Evolutionary conservation across 495 filamentous ascomycete species (phyloP), one percentile per base, ranked within the genome.

Genomic region (Aspergillus ellipticus): DNA sequence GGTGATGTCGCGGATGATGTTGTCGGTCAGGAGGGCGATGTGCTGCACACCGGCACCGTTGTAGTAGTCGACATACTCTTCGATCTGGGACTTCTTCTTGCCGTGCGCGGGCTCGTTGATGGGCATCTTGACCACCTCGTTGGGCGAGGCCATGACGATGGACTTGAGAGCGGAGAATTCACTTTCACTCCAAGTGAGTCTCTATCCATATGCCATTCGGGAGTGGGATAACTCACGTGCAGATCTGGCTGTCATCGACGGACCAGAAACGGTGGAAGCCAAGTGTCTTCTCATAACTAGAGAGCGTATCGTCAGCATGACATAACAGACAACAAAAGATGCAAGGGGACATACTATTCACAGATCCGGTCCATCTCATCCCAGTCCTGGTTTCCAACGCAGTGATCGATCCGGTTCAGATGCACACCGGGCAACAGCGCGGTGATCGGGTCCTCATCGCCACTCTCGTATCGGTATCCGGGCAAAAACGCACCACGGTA

Each of bases 181-280:
- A 37, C 75, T 78, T 17, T 46, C 31, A 13, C n/a, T 59, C n/a
- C n/a, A n/a, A n/a, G 41, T 20, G 13, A 6, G 45, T 19, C 37
- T 17, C 3, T 56, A n/a, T 50, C 47, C 21, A 33, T 55, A 20
- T 0, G 3, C 8, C 16, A 6, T 21, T 13, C n/a, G 15, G 0
- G 11, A 10, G 17, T 20, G 35, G 21, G 20, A 19, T 37, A 73
- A n/a, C 74, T 58, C 66, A 78, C 65, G 90, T 95, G 79, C 82
- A 89, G 66, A 96, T 89, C 58, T 91, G 79, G 56, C 77, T 85
- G 72, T 96, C 92, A 67, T 96, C 92, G 29, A 96, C 90, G 33
- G 82, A 87, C 91, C 92, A 96, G 82, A 97, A 96, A 41, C 91
- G 87, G 72, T 94, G 90, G 82, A 96, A 96, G 35, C 85, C 85